A percentile compares a stretch with the other conserved stretches of the same genome.
These are phyloP conservation scores for Durio zibethinus DNA, from an alignment of 345 rosid species.

Conservation along the genomic window DNA sequence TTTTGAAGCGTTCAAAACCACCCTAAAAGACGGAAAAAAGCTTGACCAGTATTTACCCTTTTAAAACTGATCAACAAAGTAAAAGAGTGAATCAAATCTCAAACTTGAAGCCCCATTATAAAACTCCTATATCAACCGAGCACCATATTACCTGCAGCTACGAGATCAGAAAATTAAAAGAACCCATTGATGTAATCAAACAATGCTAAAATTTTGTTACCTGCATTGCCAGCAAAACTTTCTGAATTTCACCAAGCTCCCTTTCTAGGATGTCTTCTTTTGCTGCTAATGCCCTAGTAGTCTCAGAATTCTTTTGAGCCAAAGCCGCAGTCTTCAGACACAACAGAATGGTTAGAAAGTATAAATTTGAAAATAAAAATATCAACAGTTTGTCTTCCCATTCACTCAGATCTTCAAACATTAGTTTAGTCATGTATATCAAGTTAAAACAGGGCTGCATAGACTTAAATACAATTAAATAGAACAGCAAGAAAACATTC, in stretches of 20 bases:
- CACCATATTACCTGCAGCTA: neutral
- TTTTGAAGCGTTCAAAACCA: neutral
- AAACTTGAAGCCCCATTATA: neutral
- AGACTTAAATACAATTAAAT: neutral
- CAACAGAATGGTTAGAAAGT: slow-evolving; percentile 7
- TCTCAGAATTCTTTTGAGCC: slow-evolving; percentile 94
- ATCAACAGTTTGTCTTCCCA: neutral
- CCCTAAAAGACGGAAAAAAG: neutral
- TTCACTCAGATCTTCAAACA: neutral
- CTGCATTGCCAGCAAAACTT: slow-evolving; percentile 96
- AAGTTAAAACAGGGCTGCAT: neutral
- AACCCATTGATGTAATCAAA: slow-evolving; percentile 8
- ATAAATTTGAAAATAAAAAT: neutral
- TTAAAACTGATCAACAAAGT: neutral
- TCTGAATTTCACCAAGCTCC: slow-evolving; percentile 90
- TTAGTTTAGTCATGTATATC: neutral
- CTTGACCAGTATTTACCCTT: neutral
- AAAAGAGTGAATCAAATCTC: neutral
- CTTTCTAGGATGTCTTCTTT: slow-evolving; percentile 83
- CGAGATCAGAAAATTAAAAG: neutral
- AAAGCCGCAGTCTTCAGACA: slow-evolving; percentile 75
- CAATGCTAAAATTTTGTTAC: slow-evolving; percentile 31
- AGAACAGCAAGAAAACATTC: neutral
- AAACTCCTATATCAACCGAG: neutral
- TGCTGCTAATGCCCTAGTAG: slow-evolving; percentile 67